Base-by-base conservation (phyloP, 2,329 filamentous ascomycete genomes). In the Phialemonium atrogriseum region DNA sequence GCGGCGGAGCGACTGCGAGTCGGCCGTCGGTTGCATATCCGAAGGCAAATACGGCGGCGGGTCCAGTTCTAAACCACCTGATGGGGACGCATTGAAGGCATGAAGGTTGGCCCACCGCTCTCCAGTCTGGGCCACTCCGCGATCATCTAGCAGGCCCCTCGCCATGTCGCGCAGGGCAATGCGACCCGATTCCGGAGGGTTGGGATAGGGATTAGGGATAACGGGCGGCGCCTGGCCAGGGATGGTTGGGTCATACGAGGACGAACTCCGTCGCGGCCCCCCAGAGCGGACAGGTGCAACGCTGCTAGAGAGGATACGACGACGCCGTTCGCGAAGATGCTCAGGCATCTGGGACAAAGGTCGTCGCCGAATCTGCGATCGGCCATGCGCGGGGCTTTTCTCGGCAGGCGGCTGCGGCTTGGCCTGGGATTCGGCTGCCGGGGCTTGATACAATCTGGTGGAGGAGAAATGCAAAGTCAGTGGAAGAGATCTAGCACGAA, bases 381-480 rank as follows among this genome's bases (percentile, higher is more conserved):
- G 50, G 32, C 43, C 36, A 34, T 45, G 45, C 19, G 44, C 41
- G 6, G 44, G 26, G 24, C 36, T 39, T 30, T 49, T 48, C 21
- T 47, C 47, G 27, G 40, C 37, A 7, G 40, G 28, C 13, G 45
- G 31, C 34, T 48, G 49, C 34, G 43, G 32, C 40, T 43, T 42
- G 38, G 47, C 37, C 41, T 52, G 49, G 31, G 49, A 49, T 38
- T 51, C 48, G 40, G n/a, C n/a, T n/a, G 50, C 50, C 21, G 45
- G 46, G 24, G 49, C 36, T 39, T 50, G 47, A 33, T 52, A 53
- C 39, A 53, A 42, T 37, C 50, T 53, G 43, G 38, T 42, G 41
- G 37, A 37, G 21, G 14, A 13, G 24, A 22, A 19, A 12, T 15
- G 25, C 15, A 16, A n/a, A 11, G 39, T 47, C 30, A 47, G 44